Conservation (phyloP, 352 stramenopile species). For the Detonula confervacea region DNA sequence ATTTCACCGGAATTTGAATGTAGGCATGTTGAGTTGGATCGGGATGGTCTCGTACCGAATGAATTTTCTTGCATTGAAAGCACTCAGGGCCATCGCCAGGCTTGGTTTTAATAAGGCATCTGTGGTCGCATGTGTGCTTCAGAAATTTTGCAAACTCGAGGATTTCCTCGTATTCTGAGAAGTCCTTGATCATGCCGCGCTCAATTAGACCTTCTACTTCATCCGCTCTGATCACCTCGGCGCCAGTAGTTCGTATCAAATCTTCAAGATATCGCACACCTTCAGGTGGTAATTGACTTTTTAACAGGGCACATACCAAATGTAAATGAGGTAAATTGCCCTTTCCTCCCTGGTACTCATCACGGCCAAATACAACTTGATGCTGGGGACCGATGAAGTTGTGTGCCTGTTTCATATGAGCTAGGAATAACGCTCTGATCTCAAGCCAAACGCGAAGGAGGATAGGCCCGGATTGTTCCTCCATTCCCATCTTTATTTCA, state of each 20-base stretch:
- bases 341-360: constrained; percentile 34
- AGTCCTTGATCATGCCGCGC: constrained; percentile 3
- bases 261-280: constrained; percentile 7
- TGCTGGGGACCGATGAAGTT: background rate
- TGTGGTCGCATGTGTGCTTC: constrained; percentile 8
- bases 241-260: constrained; percentile 9
- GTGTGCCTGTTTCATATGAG: constrained; percentile 31
- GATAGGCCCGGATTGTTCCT: background rate
- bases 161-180: constrained; percentile 1
- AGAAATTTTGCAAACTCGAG: background rate
- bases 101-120: constrained; percentile 2
- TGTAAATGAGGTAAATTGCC: constrained; percentile 37
- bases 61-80: constrained; percentile 27
- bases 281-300: constrained; percentile 5
- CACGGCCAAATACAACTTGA: constrained; percentile 29
- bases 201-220: constrained; percentile 24
- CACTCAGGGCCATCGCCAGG: background rate
- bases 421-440: constrained; percentile 1
- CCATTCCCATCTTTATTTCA: constrained; percentile 20
- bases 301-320: constrained; percentile 15
- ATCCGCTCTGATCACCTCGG: constrained; percentile 15
- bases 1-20: too few relatives aligned
- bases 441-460: constrained; percentile 27
- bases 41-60: constrained; percentile 4
- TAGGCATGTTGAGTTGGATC: constrained; percentile 10